Evolutionary conservation across 2,329 filamentous ascomycete species (phyloP), one percentile per base, ranked within the genome.

Genomic region (Ciborinia camelliae): DNA sequence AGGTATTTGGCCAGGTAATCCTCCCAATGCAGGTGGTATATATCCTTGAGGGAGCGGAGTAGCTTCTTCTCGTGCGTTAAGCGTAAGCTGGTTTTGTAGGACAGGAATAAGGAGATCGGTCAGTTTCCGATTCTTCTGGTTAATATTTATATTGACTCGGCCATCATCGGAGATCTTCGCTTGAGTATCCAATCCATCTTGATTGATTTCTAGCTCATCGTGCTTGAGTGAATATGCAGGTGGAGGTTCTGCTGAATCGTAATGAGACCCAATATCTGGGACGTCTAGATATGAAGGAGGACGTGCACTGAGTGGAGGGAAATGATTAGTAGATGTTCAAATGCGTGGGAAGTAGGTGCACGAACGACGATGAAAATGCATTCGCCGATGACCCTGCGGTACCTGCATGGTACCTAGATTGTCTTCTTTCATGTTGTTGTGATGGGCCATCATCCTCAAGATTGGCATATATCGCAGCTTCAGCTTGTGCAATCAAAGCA

Each of bases 91-190:
- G 82, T 67, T 81, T 80, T 67, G 82, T 77, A 92, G 75, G 9
- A 87, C 84, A 3, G 89, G 88, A 0, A 84, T 82, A 32, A 93
- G 81, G 15, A 93, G 79, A 66, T 87, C 84, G 2, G 89, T 86
- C 4, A 94, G 79, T 63, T 84, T 84, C 63, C 82, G 79, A 70
- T 83, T 87, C 69, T 86, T 88, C 74, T 92, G 88, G 73, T 89
- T 87, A 77, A 95, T 91, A 68, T 87, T 88, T 78, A 95, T 92
- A 73, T 92, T 87, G 71, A 95, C 82, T 73, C 91, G 86, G 30
- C 91, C 91, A 77, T 93, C 89, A 66, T 85, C 90, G 86, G 71
- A 86, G 32, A 90, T 76, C 35, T 80, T 80, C 50, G 86, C 87
- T 47, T 83, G 84, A 30, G 86, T 87, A 58, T 86, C 81, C 66